Evolutionary conservation across 2,329 filamentous ascomycete species (phyloP).

Genomic region (Arthroderma sp.): DNA sequence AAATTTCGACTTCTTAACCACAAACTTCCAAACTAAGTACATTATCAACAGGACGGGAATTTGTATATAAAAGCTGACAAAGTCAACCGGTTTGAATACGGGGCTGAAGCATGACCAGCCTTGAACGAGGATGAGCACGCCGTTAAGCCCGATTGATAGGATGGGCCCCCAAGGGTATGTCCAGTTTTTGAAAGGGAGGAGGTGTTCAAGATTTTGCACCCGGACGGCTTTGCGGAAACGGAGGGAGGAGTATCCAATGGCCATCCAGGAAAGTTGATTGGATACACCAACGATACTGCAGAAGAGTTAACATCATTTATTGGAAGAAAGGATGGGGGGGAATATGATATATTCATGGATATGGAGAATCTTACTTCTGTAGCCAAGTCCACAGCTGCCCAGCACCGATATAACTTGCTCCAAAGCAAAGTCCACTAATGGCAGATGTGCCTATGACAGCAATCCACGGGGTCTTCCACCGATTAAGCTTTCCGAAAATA

Average conservation of each 20-base stretch:
- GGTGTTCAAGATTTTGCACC: conserved; percentile 48
- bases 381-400: conserved; percentile 56
- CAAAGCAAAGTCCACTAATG: conserved; percentile 50
- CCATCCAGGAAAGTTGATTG: conserved; percentile 53
- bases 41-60: conserved; percentile 48
- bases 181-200: conserved; percentile 54
- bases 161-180: conserved; percentile 53
- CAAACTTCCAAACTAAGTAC: conserved; percentile 44
- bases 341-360: conserved; percentile 2
- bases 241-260: conserved; percentile 53
- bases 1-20: conserved; percentile 37
- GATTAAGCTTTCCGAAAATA: conserved; percentile 41
- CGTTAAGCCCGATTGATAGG: conserved; percentile 45
- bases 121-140: conserved; percentile 50
- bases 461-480: conserved; percentile 42
- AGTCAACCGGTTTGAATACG: conserved; percentile 45
- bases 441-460: conserved; percentile 44
- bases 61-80: conserved; percentile 54
- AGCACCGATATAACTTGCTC: conserved; percentile 53
- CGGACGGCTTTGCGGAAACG: conserved; percentile 50
- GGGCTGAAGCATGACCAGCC: conserved; percentile 51
- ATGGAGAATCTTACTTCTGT: conserved; percentile 41
- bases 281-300: conserved; percentile 51
- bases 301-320: not conserved
- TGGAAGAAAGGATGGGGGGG: not conserved